phyloP scores from a whole-genome alignment of 768 basidiomycete species.

The Termitomyces sp. region DNA sequence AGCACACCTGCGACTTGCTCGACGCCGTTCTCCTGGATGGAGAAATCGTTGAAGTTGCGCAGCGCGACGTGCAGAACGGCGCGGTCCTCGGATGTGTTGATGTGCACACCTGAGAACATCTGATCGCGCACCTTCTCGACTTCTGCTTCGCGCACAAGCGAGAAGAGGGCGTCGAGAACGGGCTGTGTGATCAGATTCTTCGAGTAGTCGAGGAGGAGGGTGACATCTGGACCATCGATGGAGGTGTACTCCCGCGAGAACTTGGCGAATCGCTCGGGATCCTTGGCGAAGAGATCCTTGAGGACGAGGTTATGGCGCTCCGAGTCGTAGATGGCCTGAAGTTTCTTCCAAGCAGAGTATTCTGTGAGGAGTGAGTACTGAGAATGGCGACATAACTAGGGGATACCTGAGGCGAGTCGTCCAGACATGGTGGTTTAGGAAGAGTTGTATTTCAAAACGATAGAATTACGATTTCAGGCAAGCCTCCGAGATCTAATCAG shows the following conservation, averaged over 20 bases:
- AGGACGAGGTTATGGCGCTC: constrained; percentile 74
- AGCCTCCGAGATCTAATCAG: constrained; percentile 4
- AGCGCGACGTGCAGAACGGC: constrained; percentile 95
- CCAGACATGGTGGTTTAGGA: constrained; percentile 48
- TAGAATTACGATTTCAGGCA: background rate
- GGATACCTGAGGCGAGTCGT: constrained; percentile 56
- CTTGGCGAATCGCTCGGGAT: constrained; percentile 82
- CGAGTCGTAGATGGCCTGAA: constrained; percentile 77
- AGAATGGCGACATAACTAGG: background rate
- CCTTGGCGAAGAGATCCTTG: constrained; percentile 89
- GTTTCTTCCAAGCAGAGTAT: constrained; percentile 87
- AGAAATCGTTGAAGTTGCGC: constrained; percentile 72
- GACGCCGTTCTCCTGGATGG: constrained; percentile 77
- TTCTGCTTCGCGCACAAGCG: constrained; percentile 80
- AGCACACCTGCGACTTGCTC: constrained; percentile 82
- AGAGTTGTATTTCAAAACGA: constrained; percentile 1
- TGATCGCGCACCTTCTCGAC: constrained; percentile 83
- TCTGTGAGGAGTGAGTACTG: constrained; percentile 40
- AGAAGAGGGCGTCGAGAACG: constrained; percentile 73
- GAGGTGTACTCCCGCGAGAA: constrained; percentile 79
- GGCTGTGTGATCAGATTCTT: constrained; percentile 93
- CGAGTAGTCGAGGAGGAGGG: constrained; percentile 93
- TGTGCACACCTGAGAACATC: constrained; percentile 95
- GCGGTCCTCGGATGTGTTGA: constrained; percentile 98
- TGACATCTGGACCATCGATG: constrained; percentile 58